Evolutionary conservation across 2,329 filamentous ascomycete genomes (phyloP).

Genomic region (Calcarisporium arbuscula): DNA sequence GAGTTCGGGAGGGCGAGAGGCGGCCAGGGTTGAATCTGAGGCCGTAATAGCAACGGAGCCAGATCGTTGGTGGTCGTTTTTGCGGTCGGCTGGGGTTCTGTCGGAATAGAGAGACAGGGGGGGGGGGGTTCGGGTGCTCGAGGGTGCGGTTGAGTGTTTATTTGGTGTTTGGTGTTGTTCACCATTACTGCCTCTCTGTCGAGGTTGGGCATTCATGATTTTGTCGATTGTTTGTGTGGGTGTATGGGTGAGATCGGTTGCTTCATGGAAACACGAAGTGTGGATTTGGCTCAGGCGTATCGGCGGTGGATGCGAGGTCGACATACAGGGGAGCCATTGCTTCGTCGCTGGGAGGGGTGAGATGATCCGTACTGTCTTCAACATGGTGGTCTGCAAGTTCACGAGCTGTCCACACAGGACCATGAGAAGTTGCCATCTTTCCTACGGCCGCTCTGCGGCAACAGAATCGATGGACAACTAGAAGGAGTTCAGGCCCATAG

Average conservation of each 20-base stretch:
- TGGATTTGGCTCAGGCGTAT: slow-evolving; percentile 50
- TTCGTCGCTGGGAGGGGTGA: slow-evolving; percentile 14
- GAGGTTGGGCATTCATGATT: too few relatives aligned
- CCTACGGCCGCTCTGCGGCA: slow-evolving; percentile 43
- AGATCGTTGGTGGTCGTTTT: slow-evolving; percentile 26
- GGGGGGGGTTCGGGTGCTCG: too few relatives aligned
- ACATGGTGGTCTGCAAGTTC: slow-evolving; percentile 19
- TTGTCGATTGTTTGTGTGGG: too few relatives aligned
- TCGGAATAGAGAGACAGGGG: too few relatives aligned
- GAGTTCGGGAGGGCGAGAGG: slow-evolving; percentile 24
- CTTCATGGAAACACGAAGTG: slow-evolving; percentile 64
- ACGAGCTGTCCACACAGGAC: slow-evolving; percentile 27
- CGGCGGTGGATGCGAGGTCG: slow-evolving; percentile 2
- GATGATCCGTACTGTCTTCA: slow-evolving; percentile 17
- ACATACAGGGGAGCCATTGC: slow-evolving; percentile 10
- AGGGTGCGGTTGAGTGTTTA: too few relatives aligned
- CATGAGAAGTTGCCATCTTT: slow-evolving; percentile 35
- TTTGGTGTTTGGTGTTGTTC: too few relatives aligned
- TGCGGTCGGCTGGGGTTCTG: slow-evolving; percentile 21
- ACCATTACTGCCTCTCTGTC: too few relatives aligned
- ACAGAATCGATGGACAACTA: slow-evolving; percentile 37
- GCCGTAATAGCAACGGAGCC: slow-evolving; percentile 48
- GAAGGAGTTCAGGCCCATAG: slow-evolving; percentile 33
- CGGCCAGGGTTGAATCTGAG: slow-evolving; percentile 52
- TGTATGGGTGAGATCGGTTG: too few relatives aligned